Percentiles rank a stretch among this genome's conserved stretches.
Conservation (phyloP, 306 rosid species). For the Gastrolobium villosum region DNA sequence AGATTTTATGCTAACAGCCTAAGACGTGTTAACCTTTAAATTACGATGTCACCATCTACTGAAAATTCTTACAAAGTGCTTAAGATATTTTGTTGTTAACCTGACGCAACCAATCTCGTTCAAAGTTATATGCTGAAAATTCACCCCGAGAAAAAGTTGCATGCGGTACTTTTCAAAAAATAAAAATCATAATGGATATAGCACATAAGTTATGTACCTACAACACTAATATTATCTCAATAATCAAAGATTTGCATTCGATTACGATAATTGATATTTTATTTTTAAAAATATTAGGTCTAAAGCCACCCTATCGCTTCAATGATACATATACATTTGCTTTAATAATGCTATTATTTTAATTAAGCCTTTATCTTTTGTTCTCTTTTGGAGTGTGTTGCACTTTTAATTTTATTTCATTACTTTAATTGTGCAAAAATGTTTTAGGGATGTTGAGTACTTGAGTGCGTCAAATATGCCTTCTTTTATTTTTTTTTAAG, state of each 20-base stretch:
- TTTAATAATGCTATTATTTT: conserved; percentile 17
- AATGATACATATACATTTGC: background rate
- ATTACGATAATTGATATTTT: background rate
- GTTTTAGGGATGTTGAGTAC: background rate
- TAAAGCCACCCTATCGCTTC: conserved; percentile 25
- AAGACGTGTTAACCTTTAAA: background rate
- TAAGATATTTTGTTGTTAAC: too few relatives aligned
- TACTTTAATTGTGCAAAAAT: conserved; percentile 8
- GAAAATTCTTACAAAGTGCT: too few relatives aligned
- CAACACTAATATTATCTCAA: too few relatives aligned
- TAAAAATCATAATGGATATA: too few relatives aligned
- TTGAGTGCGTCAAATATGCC: conserved; percentile 1
- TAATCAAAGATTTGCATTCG: background rate
- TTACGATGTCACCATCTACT: too few relatives aligned
- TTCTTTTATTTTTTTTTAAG: background rate
- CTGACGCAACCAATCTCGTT: background rate
- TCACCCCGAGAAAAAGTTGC: background rate
- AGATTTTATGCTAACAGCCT: background rate
- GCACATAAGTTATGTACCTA: too few relatives aligned
- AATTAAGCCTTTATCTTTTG: background rate
- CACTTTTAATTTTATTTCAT: conserved; percentile 7
- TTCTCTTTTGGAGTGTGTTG: background rate
- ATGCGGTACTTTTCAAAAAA: background rate
- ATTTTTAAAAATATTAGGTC: background rate
- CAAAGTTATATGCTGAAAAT: background rate